Base-by-base conservation (phyloP, 192 early-diverging fungal species). In the Coemansia sp. region DNA sequence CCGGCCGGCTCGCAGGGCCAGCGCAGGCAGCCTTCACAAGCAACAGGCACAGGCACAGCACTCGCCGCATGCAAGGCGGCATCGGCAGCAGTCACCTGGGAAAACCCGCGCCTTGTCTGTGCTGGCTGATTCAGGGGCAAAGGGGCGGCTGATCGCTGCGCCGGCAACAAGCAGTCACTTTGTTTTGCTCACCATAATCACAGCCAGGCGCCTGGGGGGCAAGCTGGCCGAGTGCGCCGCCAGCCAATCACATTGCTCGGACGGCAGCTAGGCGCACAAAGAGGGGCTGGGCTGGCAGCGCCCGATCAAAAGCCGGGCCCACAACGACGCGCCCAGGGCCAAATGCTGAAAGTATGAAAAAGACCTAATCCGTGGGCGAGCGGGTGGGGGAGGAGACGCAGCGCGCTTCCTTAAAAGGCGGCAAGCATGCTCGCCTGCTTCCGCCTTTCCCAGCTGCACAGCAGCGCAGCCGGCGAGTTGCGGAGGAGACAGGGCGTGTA, bases 181-280 rank as follows among this genome's bases (percentile, higher is more conserved):
- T 32, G 54, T 56, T 28, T 30, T 56, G 54, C 54, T 56, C 54
- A 56, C 54, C 54, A 56, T 56, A 56, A 56, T 56, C 54, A 56
- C 54, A 56, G 30, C 53, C 51, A 53, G n/a, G 25, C 11, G 23
- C 23, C 3, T 53, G 23, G 30, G 30, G 30, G 8, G 30, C 30
- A 27, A 5, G 6, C 18, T n/a, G n/a, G n/a, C n/a, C 6, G 27
- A 18, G 10, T 36, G 29, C 19, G 19, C 28, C 54, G 7, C 7
- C 34, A 56, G 54, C 54, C 54, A 56, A 56, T 56, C 54, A 35
- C 30, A 56, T 23, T 51, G 49, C 49, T 51, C 22, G 39, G 39
- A 42, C 3, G 8, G 30, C 30, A 32, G 30, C 30, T n/a, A 32
- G 8, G 30, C 30, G 30, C 8, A 13, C 39, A 18, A 4, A 16